Evolutionary conservation across 345 rosid species (phyloP).

Genomic region (Acer yangbiense): DNA sequence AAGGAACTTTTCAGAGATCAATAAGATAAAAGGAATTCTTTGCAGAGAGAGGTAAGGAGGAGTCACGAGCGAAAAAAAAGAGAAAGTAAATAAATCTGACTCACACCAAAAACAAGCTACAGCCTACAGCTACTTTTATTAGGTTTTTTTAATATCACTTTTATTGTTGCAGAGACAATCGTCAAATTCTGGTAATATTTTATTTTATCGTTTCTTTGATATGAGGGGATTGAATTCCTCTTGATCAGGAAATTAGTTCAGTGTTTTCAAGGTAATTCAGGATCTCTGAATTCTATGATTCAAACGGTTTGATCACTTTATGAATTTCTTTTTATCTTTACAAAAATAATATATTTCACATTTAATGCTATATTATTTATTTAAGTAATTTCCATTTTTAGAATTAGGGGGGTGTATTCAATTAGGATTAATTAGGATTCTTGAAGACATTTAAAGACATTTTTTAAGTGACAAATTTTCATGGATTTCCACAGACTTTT

Average conservation of each 20-base stretch:
- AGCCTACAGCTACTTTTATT: background rate
- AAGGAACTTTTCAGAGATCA: background rate
- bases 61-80: constrained; percentile 17
- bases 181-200: background rate
- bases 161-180: constrained; percentile 4
- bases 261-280: background rate
- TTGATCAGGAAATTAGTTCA: background rate
- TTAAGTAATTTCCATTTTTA: background rate
- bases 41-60: background rate
- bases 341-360: background rate
- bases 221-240: background rate
- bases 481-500: too few relatives aligned
- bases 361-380: background rate
- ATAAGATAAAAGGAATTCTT: background rate
- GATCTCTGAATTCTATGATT: too few relatives aligned
- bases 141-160: background rate
- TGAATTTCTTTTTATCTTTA: too few relatives aligned
- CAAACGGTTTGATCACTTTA: too few relatives aligned
- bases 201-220: background rate
- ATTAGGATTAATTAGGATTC: too few relatives aligned
- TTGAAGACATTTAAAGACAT: too few relatives aligned
- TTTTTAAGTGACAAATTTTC: too few relatives aligned
- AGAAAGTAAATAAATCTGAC: background rate
- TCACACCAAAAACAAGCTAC: background rate
- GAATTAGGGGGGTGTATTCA: too few relatives aligned